A percentile compares a stretch with the other conserved stretches of the same genome.
phyloP scores from a whole-genome alignment of 495 filamentous ascomycete species.

The Oidiodendron maius region DNA sequence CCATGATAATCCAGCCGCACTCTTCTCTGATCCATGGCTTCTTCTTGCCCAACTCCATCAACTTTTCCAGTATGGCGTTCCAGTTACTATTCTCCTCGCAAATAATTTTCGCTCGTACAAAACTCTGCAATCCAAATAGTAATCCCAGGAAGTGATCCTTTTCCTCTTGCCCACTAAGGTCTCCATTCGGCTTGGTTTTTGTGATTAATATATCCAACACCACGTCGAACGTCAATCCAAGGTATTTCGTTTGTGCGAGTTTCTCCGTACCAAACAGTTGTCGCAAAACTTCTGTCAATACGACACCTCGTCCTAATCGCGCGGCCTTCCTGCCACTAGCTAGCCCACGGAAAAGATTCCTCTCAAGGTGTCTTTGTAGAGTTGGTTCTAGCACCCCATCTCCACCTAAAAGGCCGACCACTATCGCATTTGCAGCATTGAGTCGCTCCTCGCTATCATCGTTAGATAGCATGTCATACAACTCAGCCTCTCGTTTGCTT shows the following conservation, averaged over 20 bases:
- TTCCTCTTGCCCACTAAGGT: constrained; percentile 72
- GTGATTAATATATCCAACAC: constrained; percentile 60
- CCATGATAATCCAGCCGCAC: constrained; percentile 66
- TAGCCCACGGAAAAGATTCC: constrained; percentile 76
- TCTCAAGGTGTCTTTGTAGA: constrained; percentile 46
- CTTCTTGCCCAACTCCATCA: constrained; percentile 51
- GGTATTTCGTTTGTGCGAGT: constrained; percentile 35
- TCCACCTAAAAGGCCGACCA: constrained; percentile 33
- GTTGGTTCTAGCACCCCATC: constrained; percentile 35
- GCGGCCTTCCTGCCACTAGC: constrained; percentile 88
- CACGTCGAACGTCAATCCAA: constrained; percentile 44
- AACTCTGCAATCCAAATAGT: constrained; percentile 78
- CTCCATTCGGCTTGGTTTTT: constrained; percentile 58
- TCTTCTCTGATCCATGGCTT: constrained; percentile 88
- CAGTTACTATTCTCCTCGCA: constrained; percentile 54
- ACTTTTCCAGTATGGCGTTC: constrained; percentile 51
- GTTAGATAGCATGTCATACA: constrained; percentile 47
- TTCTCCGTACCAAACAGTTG: constrained; percentile 49
- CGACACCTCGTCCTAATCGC: constrained; percentile 83
- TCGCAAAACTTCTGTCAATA: constrained; percentile 73
- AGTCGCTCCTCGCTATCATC: constrained; percentile 44
- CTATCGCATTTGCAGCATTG: constrained; percentile 41
- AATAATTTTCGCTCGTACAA: constrained; percentile 72
- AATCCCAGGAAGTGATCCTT: constrained; percentile 79
- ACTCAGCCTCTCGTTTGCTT: constrained; percentile 38